Conservation (phyloP, 2,329 filamentous ascomycete genomes). For the Didymella pinodella region DNA sequence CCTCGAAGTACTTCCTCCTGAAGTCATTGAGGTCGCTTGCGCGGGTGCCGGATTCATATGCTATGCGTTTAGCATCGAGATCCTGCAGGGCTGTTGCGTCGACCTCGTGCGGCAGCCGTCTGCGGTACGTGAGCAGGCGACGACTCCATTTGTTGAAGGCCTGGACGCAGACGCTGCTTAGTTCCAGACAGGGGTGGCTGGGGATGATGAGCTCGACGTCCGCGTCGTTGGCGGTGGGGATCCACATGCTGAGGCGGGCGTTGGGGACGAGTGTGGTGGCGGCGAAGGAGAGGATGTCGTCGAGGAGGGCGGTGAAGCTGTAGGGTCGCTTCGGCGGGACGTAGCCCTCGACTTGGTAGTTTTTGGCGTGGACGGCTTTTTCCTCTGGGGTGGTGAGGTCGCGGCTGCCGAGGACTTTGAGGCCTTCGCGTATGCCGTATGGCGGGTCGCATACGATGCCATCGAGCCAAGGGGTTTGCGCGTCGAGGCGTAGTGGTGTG, state of each 20-base stretch:
- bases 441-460: constrained; percentile 95
- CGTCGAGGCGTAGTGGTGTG: constrained; percentile 66
- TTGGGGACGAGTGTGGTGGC: constrained; percentile 76
- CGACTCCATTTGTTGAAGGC: constrained; percentile 94
- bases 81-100: neutral
- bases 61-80: constrained; percentile 27
- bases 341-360: constrained; percentile 61
- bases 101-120: constrained; percentile 64
- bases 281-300: constrained; percentile 87
- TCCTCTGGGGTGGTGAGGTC: constrained; percentile 55
- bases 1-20: constrained; percentile 62
- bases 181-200: constrained; percentile 74
- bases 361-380: constrained; percentile 36
- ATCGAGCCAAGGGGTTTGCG: constrained; percentile 68
- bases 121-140: constrained; percentile 83
- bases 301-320: constrained; percentile 87
- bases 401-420: constrained; percentile 83
- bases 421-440: constrained; percentile 90
- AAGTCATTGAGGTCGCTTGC: constrained; percentile 75
- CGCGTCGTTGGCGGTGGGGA: constrained; percentile 76
- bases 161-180: constrained; percentile 81
- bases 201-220: constrained; percentile 79
- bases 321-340: constrained; percentile 91
- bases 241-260: constrained; percentile 92
- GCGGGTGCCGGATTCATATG: constrained; percentile 55